These are phyloP conservation scores for Cardiospermum halicacabum DNA, from an alignment of 345 rosid genomes.

Conservation along the genomic window DNA sequence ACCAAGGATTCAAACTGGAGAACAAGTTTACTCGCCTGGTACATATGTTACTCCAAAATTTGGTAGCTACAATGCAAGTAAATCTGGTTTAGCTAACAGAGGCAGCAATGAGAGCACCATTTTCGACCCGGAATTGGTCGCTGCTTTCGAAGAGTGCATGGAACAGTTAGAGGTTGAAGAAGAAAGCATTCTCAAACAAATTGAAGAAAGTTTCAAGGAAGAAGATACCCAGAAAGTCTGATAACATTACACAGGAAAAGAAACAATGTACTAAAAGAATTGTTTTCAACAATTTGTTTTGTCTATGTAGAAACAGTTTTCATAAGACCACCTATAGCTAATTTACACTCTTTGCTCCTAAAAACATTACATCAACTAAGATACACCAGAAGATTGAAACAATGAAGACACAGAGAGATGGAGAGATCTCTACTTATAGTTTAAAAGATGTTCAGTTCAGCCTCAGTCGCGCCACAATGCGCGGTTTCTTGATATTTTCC, in stretches of 20 bases:
- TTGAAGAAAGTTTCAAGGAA: constrained; percentile 20
- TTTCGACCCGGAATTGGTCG: constrained; percentile 34
- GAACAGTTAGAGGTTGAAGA: constrained; percentile 42
- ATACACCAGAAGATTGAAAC: too few species aligned
- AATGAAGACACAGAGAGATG: neutral
- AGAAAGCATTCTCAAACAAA: constrained; percentile 30
- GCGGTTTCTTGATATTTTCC: neutral
- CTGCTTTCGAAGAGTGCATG: constrained; percentile 30
- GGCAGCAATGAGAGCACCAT: constrained; percentile 6
- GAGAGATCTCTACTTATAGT: neutral
- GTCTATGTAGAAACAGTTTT: too few species aligned
- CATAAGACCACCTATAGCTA: too few species aligned
- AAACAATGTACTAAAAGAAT: too few species aligned
- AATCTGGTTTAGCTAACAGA: neutral
- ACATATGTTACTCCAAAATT: constrained; percentile 36
- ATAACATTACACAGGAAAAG: neutral
- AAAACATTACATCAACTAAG: too few species aligned
- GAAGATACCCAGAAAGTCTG: constrained; percentile 14
- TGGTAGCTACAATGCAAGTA: constrained; percentile 20
- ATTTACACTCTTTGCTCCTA: too few species aligned
- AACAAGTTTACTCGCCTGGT: constrained; percentile 29
- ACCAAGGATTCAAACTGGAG: constrained; percentile 11
- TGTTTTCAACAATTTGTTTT: too few species aligned
- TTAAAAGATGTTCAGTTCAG: neutral
- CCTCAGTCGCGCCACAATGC: constrained; percentile 1